A percentile compares a stretch with the other conserved stretches of the same genome.
phyloP scores from a whole-genome alignment of 495 filamentous ascomycete genomes.

The Cryomyces minteri region DNA sequence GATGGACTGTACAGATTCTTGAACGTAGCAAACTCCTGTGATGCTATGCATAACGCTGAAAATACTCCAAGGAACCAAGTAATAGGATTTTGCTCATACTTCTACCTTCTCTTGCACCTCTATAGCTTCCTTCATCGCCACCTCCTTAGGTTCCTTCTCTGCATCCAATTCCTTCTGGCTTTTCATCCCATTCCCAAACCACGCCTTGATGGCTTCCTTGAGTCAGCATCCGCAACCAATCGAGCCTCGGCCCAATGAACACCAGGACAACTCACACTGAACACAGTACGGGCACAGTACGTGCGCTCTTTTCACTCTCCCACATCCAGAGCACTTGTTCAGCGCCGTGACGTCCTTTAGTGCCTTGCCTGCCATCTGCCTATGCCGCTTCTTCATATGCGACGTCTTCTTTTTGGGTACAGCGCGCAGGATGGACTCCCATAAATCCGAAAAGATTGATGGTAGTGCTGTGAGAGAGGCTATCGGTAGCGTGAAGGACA shows the following conservation, averaged over 20 bases:
- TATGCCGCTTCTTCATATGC: slow-evolving; percentile 82
- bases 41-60: no score
- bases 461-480: slow-evolving; percentile 16
- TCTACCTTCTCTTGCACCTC: no score
- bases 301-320: slow-evolving; percentile 72
- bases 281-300: slow-evolving; percentile 74
- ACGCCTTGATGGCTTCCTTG: no score
- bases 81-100: no score
- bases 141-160: no score
- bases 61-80: no score
- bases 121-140: no score
- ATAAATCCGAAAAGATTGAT: slow-evolving; percentile 52
- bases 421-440: slow-evolving; percentile 80
- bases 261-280: slow-evolving; percentile 26
- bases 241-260: not conserved
- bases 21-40: no score
- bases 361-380: slow-evolving; percentile 86
- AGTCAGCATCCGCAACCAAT: not conserved
- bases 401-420: slow-evolving; percentile 99
- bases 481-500: slow-evolving; percentile 7
- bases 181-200: no score
- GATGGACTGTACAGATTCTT: no score
- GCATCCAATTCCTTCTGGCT: no score
- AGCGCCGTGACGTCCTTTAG: slow-evolving; percentile 75
- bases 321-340: slow-evolving; percentile 77